phyloP scores from a whole-genome alignment of 768 basidiomycete genomes.

The Lactarius vividus region DNA sequence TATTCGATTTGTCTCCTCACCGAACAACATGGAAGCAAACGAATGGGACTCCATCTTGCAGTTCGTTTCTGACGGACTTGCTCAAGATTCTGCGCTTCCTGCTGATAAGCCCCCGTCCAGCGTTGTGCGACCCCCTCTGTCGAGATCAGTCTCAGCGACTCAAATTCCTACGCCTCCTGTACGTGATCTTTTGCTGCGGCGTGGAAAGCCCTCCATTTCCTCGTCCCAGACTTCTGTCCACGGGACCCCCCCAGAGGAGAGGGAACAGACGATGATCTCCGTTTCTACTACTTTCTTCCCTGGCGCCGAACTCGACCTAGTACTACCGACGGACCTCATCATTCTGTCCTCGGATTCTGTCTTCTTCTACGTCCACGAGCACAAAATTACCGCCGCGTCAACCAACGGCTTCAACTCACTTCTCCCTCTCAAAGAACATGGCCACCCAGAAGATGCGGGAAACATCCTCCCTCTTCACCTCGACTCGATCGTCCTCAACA shows the following conservation, averaged over 20 bases:
- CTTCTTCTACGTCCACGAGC: constrained; percentile 78
- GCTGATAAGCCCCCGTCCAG: constrained; percentile 40
- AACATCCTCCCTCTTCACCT: constrained; percentile 61
- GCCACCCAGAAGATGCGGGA: constrained; percentile 40
- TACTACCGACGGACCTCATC: constrained; percentile 58
- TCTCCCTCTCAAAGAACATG: constrained; percentile 45
- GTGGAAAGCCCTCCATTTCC: constrained; percentile 9
- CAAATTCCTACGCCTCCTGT: constrained; percentile 61
- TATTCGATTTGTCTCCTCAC: neutral
- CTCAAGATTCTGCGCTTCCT: constrained; percentile 29
- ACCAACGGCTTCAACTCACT: constrained; percentile 61
- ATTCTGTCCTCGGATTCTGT: constrained; percentile 73
- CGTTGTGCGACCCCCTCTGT: constrained; percentile 25
- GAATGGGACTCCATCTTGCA: constrained; percentile 66
- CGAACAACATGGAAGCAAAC: constrained; percentile 39
- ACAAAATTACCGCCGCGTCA: constrained; percentile 57
- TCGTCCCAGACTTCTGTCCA: constrained; percentile 34
- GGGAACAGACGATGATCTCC: constrained; percentile 57
- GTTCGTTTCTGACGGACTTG: constrained; percentile 51
- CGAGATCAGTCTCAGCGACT: constrained; percentile 13
- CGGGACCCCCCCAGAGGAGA: constrained; percentile 36
- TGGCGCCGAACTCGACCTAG: constrained; percentile 51
- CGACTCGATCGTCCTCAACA: constrained; percentile 59
- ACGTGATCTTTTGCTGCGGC: constrained; percentile 30
- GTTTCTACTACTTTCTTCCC: constrained; percentile 84